Percentiles rank a stretch among this genome's conserved stretches.
These are phyloP conservation scores for Leishmania lainsoni DNA, from an alignment of 208 protist genomes.

Conservation along the genomic window DNA sequence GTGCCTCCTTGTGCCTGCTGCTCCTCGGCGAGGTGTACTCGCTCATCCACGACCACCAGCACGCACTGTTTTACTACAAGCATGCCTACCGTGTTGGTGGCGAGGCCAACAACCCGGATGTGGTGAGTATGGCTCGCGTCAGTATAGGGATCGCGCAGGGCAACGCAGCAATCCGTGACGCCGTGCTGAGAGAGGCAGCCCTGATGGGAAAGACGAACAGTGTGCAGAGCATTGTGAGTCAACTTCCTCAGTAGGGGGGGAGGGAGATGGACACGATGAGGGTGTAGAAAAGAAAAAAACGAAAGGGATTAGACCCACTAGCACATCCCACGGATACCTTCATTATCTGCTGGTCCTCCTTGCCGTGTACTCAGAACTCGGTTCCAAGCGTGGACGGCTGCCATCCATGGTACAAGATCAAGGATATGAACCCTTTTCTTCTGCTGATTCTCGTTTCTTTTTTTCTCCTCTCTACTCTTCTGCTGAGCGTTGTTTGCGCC, in stretches of 20 bases:
- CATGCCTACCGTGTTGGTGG: constrained; percentile 83
- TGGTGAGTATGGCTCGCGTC: constrained; percentile 79
- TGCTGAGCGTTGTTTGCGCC: not conserved
- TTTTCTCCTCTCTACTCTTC: not conserved
- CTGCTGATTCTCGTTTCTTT: no score
- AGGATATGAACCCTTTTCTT: not conserved
- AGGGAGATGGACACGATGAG: not conserved
- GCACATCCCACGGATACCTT: not conserved
- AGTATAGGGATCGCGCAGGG: constrained; percentile 81
- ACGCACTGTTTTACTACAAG: constrained; percentile 91
- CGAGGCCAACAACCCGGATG: constrained; percentile 72
- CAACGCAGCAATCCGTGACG: constrained; percentile 64
- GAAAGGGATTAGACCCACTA: not conserved
- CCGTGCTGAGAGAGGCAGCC: constrained; percentile 58
- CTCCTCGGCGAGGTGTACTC: constrained; percentile 89
- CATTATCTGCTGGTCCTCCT: not conserved
- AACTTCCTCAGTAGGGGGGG: constrained; percentile 48
- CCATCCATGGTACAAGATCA: not conserved
- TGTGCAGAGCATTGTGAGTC: constrained; percentile 50
- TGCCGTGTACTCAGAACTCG: not conserved
- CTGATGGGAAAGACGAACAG: constrained; percentile 66
- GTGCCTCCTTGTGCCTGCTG: constrained; percentile 82
- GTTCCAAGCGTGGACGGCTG: not conserved
- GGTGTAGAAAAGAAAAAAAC: not conserved
- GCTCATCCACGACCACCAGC: constrained; percentile 79